Percentiles rank a stretch among this genome's conserved stretches.
phyloP scores from a whole-genome alignment of 2,329 filamentous ascomycete species.

The Paraconiothyrium brasiliense region DNA sequence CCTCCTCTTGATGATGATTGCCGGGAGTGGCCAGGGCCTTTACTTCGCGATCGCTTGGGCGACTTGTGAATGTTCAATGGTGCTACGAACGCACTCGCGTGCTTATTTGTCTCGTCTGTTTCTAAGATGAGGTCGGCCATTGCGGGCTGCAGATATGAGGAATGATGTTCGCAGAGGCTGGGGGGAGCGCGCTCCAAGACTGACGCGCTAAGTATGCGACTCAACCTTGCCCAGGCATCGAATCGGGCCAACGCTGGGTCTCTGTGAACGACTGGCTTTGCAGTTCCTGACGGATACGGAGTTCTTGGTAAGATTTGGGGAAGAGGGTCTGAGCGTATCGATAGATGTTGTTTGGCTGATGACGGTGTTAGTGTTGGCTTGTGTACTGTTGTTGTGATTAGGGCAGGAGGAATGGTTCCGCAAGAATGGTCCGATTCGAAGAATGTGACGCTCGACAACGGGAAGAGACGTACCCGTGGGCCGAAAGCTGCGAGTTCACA shows the following conservation, averaged over 20 bases:
- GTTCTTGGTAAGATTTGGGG: conserved; percentile 15
- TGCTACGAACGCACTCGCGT: conserved; percentile 47
- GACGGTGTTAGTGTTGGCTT: conserved; percentile 33
- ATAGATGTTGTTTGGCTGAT: conserved; percentile 30
- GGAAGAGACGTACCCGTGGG: conserved; percentile 40
- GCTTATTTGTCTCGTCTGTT: conserved; percentile 41
- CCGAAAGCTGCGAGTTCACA: conserved; percentile 14
- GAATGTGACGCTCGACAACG: conserved; percentile 42
- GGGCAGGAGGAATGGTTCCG: conserved; percentile 37
- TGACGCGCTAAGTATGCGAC: conserved; percentile 40
- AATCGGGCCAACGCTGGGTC: conserved; percentile 26
- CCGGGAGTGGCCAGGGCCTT: conserved; percentile 36
- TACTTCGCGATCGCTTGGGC: conserved; percentile 37
- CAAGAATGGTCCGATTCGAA: conserved; percentile 29
- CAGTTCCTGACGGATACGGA: conserved; percentile 13
- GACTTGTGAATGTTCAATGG: conserved; percentile 51
- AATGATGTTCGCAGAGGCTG: conserved; percentile 13
- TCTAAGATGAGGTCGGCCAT: conserved; percentile 43
- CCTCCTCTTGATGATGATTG: conserved; percentile 45
- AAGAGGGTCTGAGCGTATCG: conserved; percentile 19
- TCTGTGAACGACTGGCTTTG: conserved; percentile 20
- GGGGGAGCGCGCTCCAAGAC: conserved; percentile 12
- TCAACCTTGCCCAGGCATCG: conserved; percentile 40
- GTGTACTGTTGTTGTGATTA: conserved; percentile 40
- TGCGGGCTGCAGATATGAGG: conserved; percentile 17